Conservation (phyloP, 768 basidiomycete species). For the Botryobasidium botryosum region DNA sequence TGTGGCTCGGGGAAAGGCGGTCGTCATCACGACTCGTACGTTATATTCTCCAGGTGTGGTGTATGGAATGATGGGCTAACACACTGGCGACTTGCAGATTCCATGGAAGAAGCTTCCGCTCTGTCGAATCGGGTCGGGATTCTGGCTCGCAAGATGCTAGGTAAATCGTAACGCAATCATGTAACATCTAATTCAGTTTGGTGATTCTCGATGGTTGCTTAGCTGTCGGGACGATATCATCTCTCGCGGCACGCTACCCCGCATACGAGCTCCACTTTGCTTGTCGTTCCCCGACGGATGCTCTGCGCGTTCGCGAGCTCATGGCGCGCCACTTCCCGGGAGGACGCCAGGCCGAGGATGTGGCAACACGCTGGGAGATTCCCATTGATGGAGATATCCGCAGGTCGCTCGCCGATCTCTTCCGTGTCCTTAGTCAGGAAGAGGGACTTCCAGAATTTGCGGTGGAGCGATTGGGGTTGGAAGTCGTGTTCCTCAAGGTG, state of each 20-base stretch:
- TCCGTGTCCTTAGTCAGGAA: slow-evolving; percentile 34
- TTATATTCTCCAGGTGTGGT: slow-evolving; percentile 10
- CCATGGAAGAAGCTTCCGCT: slow-evolving; percentile 73
- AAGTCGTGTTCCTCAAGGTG: slow-evolving; percentile 58
- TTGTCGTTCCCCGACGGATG: slow-evolving; percentile 45
- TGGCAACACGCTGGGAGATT: slow-evolving; percentile 60
- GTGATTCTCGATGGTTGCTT: slow-evolving; percentile 2
- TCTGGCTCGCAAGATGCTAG: slow-evolving; percentile 50
- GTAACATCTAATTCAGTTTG: neutral
- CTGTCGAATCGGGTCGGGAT: slow-evolving; percentile 64
- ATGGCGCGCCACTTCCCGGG: slow-evolving; percentile 43
- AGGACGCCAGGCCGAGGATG: slow-evolving; percentile 49
- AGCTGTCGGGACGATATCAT: slow-evolving; percentile 53
- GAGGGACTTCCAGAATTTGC: slow-evolving; percentile 43
- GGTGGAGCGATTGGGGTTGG: slow-evolving; percentile 50
- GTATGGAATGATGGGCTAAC: too few relatives aligned
- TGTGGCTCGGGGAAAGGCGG: slow-evolving; percentile 48
- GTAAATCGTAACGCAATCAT: slow-evolving; percentile 21
- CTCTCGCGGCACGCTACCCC: slow-evolving; percentile 47
- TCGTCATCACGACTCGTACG: slow-evolving; percentile 59
- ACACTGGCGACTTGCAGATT: too few relatives aligned
- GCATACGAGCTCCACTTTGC: slow-evolving; percentile 65
- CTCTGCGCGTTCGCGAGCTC: slow-evolving; percentile 35
- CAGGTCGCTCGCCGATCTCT: slow-evolving; percentile 42
- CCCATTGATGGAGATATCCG: slow-evolving; percentile 35